A percentile compares a stretch with the other conserved stretches of the same genome.
phyloP scores from a whole-genome alignment of 2,329 filamentous ascomycete genomes.

The Neofusicoccum cordaticola region DNA sequence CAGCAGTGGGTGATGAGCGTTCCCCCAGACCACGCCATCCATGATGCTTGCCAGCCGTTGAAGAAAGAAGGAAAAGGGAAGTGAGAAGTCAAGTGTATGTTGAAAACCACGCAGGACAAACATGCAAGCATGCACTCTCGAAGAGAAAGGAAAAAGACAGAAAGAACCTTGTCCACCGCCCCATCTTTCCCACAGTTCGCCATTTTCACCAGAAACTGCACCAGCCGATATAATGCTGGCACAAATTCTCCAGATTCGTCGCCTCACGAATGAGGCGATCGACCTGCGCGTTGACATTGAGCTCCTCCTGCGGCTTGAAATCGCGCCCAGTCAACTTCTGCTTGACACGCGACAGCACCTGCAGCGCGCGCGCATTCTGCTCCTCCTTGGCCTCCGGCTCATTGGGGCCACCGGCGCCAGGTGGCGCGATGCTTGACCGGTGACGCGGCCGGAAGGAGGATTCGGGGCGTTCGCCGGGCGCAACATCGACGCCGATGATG shows the following conservation, averaged over 20 bases:
- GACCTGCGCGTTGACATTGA: constrained; percentile 83
- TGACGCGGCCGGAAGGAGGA: constrained; percentile 35
- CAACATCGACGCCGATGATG: constrained; percentile 52
- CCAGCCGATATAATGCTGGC: constrained; percentile 99
- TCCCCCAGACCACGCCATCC: not conserved
- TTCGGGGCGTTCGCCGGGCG: constrained; percentile 27
- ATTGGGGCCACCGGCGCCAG: constrained; percentile 25
- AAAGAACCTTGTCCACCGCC: not conserved
- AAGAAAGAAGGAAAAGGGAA: not conserved
- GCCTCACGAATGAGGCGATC: constrained; percentile 93
- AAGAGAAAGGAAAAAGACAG: not conserved
- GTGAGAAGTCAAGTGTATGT: not conserved
- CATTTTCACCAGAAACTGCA: constrained; percentile 84
- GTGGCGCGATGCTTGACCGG: constrained; percentile 33
- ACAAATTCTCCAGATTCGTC: constrained; percentile 94
- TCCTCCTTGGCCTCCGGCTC: constrained; percentile 62
- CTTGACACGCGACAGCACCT: constrained; percentile 86
- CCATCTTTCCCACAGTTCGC: not conserved
- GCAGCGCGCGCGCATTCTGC: constrained; percentile 88
- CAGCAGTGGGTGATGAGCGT: not conserved
- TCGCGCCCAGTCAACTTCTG: constrained; percentile 94
- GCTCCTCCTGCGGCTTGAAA: constrained; percentile 81
- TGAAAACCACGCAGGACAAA: not conserved
- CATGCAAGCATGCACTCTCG: not conserved
- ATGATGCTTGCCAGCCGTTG: not conserved